Evolutionary conservation across 1,284 basidiomycete species (phyloP).

Genomic region (Ganoderma lingzhi): DNA sequence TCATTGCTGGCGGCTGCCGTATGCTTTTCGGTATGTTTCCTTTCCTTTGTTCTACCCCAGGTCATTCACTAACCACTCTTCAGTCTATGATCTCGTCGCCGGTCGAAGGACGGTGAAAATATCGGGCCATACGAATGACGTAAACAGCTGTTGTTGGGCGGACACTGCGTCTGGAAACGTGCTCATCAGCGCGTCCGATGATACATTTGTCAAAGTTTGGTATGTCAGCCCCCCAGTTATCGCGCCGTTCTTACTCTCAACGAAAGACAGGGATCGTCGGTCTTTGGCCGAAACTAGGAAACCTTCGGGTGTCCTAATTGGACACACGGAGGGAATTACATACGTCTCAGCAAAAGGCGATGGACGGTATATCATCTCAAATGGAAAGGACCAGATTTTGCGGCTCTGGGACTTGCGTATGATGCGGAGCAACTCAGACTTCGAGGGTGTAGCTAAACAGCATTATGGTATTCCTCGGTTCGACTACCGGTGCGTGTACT

Average conservation of each 20-base stretch:
- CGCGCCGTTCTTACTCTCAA: neutral
- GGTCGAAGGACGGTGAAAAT: constrained; percentile 86
- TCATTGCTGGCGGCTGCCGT: constrained; percentile 80
- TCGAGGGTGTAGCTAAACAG: constrained; percentile 56
- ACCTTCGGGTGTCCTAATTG: constrained; percentile 92
- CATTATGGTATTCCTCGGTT: constrained; percentile 73
- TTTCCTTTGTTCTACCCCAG: too few relatives aligned
- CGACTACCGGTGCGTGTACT: constrained; percentile 77
- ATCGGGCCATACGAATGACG: constrained; percentile 86
- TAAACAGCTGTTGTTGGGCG: constrained; percentile 97
- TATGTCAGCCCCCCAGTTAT: constrained; percentile 44
- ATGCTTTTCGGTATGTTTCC: constrained; percentile 75
- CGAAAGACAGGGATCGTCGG: constrained; percentile 81
- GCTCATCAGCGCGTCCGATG: constrained; percentile 93
- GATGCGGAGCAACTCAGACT: constrained; percentile 83
- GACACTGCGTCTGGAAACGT: constrained; percentile 93
- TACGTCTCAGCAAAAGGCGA: constrained; percentile 92
- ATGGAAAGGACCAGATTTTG: constrained; percentile 95
- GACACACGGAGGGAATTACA: constrained; percentile 95
- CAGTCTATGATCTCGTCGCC: constrained; percentile 92
- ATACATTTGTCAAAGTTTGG: constrained; percentile 96
- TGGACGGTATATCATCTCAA: constrained; percentile 95
- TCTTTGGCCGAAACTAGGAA: constrained; percentile 82
- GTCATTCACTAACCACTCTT: neutral
- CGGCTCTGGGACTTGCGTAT: constrained; percentile 95